Base-by-base conservation (phyloP, 2,329 filamentous ascomycete species). In the Tolypocladium ophioglossoides region DNA sequence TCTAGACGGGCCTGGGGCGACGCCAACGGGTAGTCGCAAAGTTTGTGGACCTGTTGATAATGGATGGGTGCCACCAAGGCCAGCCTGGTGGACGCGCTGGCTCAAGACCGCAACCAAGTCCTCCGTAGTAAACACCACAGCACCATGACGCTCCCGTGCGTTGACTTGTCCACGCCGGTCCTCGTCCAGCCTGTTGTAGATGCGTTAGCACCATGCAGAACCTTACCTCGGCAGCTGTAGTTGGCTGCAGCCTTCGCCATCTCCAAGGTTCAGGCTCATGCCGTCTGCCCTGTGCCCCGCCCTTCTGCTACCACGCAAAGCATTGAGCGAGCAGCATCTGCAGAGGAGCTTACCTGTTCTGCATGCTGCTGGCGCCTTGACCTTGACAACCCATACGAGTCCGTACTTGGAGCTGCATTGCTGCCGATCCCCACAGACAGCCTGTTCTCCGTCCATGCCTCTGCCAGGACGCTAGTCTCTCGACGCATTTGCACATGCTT, bases 31-130 rank as follows among this genome's bases (percentile, higher is more conserved):
- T 16, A 16, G 16, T 4, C 27, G 24, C 16, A 6, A 12, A 47
- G 24, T 3, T 5, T 50, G 35, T 50, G 39, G 49, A 27, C 22
- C 6, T 46, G 50, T 46, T 54, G 53, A 54, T 52, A 54, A n/a
- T n/a, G 40, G 44, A 47, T 24, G 44, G 8, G 41, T 16, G 41
- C 41, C 14, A n/a, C 20, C 38, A n/a, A 22, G 39, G 39, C 39
- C 10, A 9, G n/a, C 12, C n/a, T 40, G 9, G 10, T 40, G 34
- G 34, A 35, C 34, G 34, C 34, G 12, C 34, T 35, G 34, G 34
- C 34, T 14, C n/a, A 41, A 46, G 14, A 14, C 11, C 34, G 34
- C 12, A 35, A 35, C 34, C n/a, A 35, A 10, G 9, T 38, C n/a
- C 44, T 11, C 44, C 27, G 44, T 16, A 10, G 24, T 24, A 27